Conservation (phyloP, 2,329 filamentous ascomycete species). For the Davidsoniella eucalypti region DNA sequence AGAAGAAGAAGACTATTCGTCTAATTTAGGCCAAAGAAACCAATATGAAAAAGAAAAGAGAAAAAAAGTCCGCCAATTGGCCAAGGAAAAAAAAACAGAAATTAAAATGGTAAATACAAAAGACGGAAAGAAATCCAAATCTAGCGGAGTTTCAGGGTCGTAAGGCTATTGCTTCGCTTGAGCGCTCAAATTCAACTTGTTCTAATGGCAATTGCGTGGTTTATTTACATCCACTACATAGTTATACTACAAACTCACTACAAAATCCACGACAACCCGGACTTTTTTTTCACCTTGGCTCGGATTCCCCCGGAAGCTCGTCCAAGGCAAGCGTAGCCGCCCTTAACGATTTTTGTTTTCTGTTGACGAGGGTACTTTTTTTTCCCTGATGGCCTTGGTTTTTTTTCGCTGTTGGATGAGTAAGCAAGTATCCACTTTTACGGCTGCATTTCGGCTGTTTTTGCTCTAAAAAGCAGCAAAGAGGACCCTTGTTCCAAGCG, state of each 20-base stretch:
- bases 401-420: background rate
- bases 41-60: constrained; percentile 1
- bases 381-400: background rate
- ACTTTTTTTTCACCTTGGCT: constrained; percentile 4
- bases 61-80: background rate
- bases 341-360: background rate
- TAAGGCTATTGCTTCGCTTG: background rate
- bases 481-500: too few relatives aligned
- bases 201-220: background rate
- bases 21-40: background rate
- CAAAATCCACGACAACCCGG: constrained; percentile 2
- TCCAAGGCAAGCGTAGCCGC: constrained; percentile 10
- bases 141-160: background rate
- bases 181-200: background rate
- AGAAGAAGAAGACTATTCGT: background rate
- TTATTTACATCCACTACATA: constrained; percentile 1
- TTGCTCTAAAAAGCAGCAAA: too few relatives aligned
- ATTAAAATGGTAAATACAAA: background rate
- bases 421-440: too few relatives aligned
- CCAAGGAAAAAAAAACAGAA: background rate
- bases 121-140: background rate
- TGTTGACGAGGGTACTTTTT: background rate
- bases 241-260: too few relatives aligned
- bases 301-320: constrained; percentile 12
- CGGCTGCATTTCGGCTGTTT: too few relatives aligned